Evolutionary conservation across 2,329 filamentous ascomycete genomes (phyloP), one percentile per base, ranked within the genome.

Genomic region (Colletotrichum graminicola): DNA sequence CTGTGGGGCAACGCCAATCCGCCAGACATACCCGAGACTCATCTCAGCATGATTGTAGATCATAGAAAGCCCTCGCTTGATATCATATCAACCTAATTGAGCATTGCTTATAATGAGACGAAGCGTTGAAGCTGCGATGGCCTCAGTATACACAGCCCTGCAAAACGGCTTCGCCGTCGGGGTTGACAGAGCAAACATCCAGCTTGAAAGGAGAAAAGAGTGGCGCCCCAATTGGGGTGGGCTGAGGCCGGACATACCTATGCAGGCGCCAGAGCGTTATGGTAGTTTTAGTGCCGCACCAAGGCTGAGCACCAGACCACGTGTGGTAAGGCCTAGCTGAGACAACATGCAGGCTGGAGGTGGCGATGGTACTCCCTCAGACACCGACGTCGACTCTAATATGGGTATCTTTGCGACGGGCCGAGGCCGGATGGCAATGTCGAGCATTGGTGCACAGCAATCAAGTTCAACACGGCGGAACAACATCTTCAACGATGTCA

Each of bases 261-360:
- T 55, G 26, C 23, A 59, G 23, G 45, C 59, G 69, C 69, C 63
- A 72, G 60, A 68, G 41, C 52, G 47, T 64, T 69, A 41, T 26
- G 59, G 55, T 29, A 36, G 16, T 26, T n/a, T 14, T 56, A 43
- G 59, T 61, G 45, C 55, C 56, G 66, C 60, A 43, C 60, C 69
- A 71, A 36, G 36, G 56, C 26, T 43, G n/a, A 67, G 51, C 47
- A 45, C 45, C 43, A n/a, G 63, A 43, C 56, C 26, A 34, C 56
- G 56, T 43, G 21, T 34, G 43, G 43, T 23, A 51, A 23, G 32
- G 54, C 43, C 32, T 51, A 49, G 45, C 23, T 45, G 54, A 69
- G 66, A 69, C 68, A 67, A 41, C 51, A 60, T 45, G 41, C 41
- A 36, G 54, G 60, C 47, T 29, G 29, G 29, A 45, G 36, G 32